A percentile compares a stretch with the other conserved stretches of the same genome.
These are phyloP conservation scores for Coemansia sp. DNA, from an alignment of 192 early-diverging fungal species.

Conservation along the genomic window DNA sequence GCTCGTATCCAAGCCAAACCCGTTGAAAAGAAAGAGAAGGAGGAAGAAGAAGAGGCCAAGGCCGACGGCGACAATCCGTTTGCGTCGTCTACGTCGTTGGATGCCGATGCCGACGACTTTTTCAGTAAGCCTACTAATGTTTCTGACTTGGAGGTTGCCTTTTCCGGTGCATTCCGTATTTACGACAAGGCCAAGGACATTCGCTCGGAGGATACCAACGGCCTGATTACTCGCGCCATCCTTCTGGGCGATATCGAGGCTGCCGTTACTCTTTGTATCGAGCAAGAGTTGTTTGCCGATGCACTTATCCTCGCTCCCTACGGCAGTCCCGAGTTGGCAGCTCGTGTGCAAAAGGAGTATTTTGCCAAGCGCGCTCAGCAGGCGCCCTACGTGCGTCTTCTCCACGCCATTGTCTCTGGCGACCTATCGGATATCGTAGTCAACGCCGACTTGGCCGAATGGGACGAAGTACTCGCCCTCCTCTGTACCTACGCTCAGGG, in stretches of 20 bases:
- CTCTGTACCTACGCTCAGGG: constrained; percentile 91
- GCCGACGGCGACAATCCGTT: constrained; percentile 31
- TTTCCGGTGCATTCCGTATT: constrained; percentile 37
- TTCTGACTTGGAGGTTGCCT: constrained; percentile 20
- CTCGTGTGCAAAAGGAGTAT: constrained; percentile 78
- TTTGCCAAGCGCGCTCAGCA: constrained; percentile 73
- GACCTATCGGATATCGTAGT: constrained; percentile 82
- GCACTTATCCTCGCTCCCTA: constrained; percentile 88
- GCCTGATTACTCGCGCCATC: constrained; percentile 80
- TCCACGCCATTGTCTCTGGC: constrained; percentile 79
- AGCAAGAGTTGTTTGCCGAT: constrained; percentile 79
- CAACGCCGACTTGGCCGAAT: constrained; percentile 76
- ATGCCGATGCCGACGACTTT: constrained; percentile 59
- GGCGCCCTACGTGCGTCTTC: constrained; percentile 79
- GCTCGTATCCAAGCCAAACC: constrained; percentile 9
- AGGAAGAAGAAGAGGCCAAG: constrained; percentile 14
- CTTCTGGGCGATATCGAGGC: constrained; percentile 92
- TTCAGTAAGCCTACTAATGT: constrained; percentile 42
- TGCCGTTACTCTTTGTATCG: constrained; percentile 86
- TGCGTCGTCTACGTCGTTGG: constrained; percentile 18
- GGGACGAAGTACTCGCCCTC: constrained; percentile 92
- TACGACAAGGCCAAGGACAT: constrained; percentile 52
- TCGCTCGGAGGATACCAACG: constrained; percentile 58
- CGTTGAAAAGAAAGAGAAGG: constrained; percentile 13
- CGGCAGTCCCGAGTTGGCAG: constrained; percentile 76